Base-by-base conservation (phyloP, 1,284 basidiomycete genomes). In the Fomitopsis pinicola region DNA sequence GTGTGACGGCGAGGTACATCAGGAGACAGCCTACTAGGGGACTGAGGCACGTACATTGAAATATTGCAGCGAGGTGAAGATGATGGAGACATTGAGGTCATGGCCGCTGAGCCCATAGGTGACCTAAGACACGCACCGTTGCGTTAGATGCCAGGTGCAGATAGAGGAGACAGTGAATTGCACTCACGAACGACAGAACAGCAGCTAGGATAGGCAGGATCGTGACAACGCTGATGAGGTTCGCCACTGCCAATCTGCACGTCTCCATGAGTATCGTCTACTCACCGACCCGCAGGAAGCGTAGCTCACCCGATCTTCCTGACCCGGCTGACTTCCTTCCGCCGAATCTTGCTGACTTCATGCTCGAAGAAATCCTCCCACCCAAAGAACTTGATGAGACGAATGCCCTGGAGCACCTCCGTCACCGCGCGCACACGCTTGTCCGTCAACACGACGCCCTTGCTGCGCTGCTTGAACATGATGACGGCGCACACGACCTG, bases 361-460 rank as follows among this genome's bases (percentile, higher is more conserved):
- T 78, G 69, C 0, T 75, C 76, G 66, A 89, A 93, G 70, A 91
- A 88, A 14, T 70, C 64, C 70, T 89, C 86, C 84, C 83, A 87
- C 0, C 81, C 83, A 66, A 84, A 87, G 57, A 77, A 77, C 69
- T 87, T 87, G 69, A 88, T 78, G 10, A 88, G 73, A 2, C 85
- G 79, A 58, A 87, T 86, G 40, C 85, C 86, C 71, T 86, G 84
- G 6, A 88, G 73, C 2, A 87, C 78, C 73, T 91, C 88, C 7
- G 81, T 85, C 0, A 83, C 83, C 33, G 89, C 76, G n/a, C 86
- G 77, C 6, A 88, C 82, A 14, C 90, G 81, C 59, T 82, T 80
- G 69, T 95, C 92, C 1, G 91, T 93, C 67, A 89, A 82, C 58
- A 82, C 78, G 64, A 92, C 86, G 35, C 87, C 88, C 66, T 85